Evolutionary conservation across 2,329 filamentous ascomycete genomes (phyloP).

Genomic region (Ascocoryne sarcoides): DNA sequence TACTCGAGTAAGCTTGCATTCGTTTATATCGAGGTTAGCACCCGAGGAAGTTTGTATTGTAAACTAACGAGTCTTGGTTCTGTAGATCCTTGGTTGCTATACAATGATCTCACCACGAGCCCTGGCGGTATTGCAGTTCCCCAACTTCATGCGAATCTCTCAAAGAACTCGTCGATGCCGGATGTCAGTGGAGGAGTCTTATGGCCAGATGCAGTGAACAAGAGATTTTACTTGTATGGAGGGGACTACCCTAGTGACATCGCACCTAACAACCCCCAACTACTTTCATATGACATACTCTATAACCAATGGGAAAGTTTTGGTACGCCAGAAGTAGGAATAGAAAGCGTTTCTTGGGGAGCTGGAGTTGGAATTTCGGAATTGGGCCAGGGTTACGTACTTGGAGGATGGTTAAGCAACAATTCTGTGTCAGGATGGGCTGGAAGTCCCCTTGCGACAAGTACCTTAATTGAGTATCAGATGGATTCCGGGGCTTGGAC

Average conservation of each 20-base stretch:
- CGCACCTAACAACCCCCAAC: constrained; percentile 37
- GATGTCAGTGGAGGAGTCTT: constrained; percentile 39
- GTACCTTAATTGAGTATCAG: constrained; percentile 46
- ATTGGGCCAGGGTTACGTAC: constrained; percentile 49
- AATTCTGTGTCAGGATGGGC: constrained; percentile 43
- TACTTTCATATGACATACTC: constrained; percentile 50
- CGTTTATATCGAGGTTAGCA: background rate
- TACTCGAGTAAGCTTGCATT: constrained; percentile 43
- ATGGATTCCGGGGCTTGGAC: constrained; percentile 43
- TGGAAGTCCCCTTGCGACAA: constrained; percentile 38
- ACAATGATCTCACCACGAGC: constrained; percentile 44
- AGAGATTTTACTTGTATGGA: constrained; percentile 53
- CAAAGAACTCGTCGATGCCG: constrained; percentile 50
- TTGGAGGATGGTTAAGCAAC: constrained; percentile 54
- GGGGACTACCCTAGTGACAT: constrained; percentile 43
- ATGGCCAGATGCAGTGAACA: constrained; percentile 55
- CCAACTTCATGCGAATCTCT: constrained; percentile 45
- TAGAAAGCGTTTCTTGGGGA: constrained; percentile 45
- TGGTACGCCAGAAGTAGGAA: constrained; percentile 29
- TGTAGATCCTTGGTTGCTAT: constrained; percentile 45
- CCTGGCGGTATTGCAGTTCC: constrained; percentile 36
- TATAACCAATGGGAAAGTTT: constrained; percentile 47
- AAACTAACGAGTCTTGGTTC: background rate
- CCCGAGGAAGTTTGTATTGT: background rate
- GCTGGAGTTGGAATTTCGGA: constrained; percentile 46